Conservation (phyloP, 371 early-diverging fungal species). For the Dinochytrium kinnereticum region DNA sequence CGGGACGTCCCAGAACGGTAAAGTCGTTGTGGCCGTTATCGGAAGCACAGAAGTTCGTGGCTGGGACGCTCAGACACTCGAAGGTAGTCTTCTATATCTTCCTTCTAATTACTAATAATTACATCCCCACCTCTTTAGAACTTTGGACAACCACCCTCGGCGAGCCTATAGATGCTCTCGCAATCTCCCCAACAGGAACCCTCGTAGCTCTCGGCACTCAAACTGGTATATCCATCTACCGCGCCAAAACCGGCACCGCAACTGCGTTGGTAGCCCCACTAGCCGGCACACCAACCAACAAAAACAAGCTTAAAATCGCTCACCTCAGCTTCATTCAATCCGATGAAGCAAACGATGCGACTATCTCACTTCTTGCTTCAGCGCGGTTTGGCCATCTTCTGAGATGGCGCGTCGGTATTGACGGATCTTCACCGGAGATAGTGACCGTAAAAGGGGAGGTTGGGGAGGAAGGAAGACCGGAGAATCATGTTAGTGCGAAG, state of each 20-base stretch:
- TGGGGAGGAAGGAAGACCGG: background rate
- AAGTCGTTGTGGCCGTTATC: slow-evolving; percentile 19
- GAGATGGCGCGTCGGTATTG: background rate
- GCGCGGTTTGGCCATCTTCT: background rate
- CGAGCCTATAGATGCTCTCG: slow-evolving; percentile 10
- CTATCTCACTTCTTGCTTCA: background rate
- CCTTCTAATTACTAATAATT: no score
- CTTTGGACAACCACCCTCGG: slow-evolving; percentile 17
- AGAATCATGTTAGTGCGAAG: background rate
- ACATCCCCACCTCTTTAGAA: background rate
- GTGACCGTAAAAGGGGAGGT: background rate
- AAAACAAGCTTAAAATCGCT: background rate
- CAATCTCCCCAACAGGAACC: slow-evolving; percentile 22
- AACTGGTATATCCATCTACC: background rate
- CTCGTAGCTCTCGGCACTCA: slow-evolving; percentile 15
- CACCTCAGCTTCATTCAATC: background rate
- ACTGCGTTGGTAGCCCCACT: slow-evolving; percentile 9
- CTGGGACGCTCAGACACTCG: slow-evolving; percentile 18
- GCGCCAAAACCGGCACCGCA: background rate
- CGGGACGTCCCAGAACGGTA: slow-evolving; percentile 17
- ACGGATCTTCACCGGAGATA: slow-evolving; percentile 1
- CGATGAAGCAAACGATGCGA: background rate
- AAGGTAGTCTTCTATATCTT: slow-evolving; percentile 15
- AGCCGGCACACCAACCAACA: slow-evolving; percentile 10
- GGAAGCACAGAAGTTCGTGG: slow-evolving; percentile 22